phyloP scores from a whole-genome alignment of 1,284 basidiomycete genomes.

The Cystobasidiaceae sp. region DNA sequence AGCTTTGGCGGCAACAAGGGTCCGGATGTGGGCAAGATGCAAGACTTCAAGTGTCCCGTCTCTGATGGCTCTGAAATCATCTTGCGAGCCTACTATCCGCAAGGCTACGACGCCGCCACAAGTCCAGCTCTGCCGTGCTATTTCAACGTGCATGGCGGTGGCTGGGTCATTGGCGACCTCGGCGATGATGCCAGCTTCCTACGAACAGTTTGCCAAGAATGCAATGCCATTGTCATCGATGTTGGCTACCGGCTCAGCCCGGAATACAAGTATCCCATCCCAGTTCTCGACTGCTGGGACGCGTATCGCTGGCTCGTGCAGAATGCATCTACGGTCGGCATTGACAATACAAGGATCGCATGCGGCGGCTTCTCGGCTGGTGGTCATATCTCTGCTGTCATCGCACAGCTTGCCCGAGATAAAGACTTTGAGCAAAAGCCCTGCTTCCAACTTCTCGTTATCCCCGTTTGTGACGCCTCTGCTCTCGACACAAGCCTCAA shows the following conservation, averaged over 20 bases:
- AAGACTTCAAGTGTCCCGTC: background rate
- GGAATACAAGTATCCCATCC: conserved; percentile 30
- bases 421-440: conserved; percentile 14
- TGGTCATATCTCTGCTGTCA: conserved; percentile 29
- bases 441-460: conserved; percentile 29
- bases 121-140: conserved; percentile 3
- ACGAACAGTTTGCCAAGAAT: conserved; percentile 12
- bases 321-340: background rate
- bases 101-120: background rate
- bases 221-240: conserved; percentile 23
- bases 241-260: conserved; percentile 27
- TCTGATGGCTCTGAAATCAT: conserved; percentile 10
- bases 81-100: conserved; percentile 19
- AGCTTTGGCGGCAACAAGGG: conserved; percentile 27
- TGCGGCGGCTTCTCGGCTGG: conserved; percentile 30
- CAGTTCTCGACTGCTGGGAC: conserved; percentile 27
- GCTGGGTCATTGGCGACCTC: conserved; percentile 26
- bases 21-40: conserved; percentile 19
- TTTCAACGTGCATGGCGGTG: conserved; percentile 29
- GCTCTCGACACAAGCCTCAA: conserved; percentile 20
- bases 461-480: conserved; percentile 32
- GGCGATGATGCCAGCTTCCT: conserved; percentile 30
- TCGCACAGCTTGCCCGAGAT: conserved; percentile 20
- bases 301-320: conserved; percentile 4
- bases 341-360: conserved; percentile 16